These are phyloP conservation scores for Boletellus ananas DNA, from an alignment of 768 basidiomycete species.

Conservation along the genomic window DNA sequence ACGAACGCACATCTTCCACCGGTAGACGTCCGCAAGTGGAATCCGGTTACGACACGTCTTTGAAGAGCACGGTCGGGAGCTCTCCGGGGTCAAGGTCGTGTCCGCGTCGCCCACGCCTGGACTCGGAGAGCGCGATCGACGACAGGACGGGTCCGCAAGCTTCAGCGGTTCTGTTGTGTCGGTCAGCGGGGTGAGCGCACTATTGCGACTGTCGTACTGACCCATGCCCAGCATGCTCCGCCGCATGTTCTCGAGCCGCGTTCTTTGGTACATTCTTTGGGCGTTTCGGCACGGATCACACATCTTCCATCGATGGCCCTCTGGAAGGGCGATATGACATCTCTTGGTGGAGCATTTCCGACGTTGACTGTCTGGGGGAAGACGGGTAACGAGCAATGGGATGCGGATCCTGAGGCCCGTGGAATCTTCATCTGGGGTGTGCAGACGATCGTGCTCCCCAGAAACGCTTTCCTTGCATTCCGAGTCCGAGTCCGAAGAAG, in stretches of 20 bases:
- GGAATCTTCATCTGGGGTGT: neutral
- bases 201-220: neutral
- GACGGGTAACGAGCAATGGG: conserved; percentile 18
- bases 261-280: conserved; percentile 34
- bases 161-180: conserved; percentile 1
- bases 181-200: conserved; percentile 10
- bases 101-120: neutral
- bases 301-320: conserved; percentile 38
- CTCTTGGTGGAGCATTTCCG: conserved; percentile 33
- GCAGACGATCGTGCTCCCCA: no score
- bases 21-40: conserved; percentile 36
- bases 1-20: conserved; percentile 37
- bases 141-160: neutral
- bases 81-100: conserved; percentile 4
- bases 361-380: conserved; percentile 2
- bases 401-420: conserved; percentile 18
- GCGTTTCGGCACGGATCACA: conserved; percentile 41
- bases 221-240: conserved; percentile 3
- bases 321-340: conserved; percentile 34
- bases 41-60: conserved; percentile 35
- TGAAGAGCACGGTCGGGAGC: conserved; percentile 37
- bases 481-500: conserved; percentile 10
- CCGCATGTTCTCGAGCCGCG: conserved; percentile 22
- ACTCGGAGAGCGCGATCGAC: neutral
- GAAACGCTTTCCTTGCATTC: neutral